A percentile compares a stretch with the other conserved stretches of the same genome.
Conservation (phyloP, 352 stramenopile genomes). For the Phytophthora chlamydospora region DNA sequence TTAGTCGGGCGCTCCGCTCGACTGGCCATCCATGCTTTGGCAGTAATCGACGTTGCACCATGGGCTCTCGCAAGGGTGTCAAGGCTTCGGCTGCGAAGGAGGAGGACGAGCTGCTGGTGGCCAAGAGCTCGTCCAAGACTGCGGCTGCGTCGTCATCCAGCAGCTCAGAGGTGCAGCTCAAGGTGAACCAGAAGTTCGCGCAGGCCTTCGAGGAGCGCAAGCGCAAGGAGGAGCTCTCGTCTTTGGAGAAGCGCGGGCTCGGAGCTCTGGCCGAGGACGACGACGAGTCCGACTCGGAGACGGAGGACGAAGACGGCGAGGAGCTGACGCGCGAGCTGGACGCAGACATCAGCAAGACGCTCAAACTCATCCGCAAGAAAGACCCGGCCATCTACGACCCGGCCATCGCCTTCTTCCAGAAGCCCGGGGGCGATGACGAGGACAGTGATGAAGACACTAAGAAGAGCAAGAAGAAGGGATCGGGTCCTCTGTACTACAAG, state of each 20-base stretch:
- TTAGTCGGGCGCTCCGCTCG: slow-evolving; percentile 5
- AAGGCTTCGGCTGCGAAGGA: slow-evolving; percentile 15
- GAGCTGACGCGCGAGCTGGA: slow-evolving; percentile 78
- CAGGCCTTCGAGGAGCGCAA: slow-evolving; percentile 76
- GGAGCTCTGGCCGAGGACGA: slow-evolving; percentile 47
- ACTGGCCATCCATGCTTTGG: slow-evolving; percentile 18
- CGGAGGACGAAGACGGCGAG: slow-evolving; percentile 86
- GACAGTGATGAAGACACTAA: slow-evolving; percentile 32
- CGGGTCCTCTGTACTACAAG: slow-evolving; percentile 89
- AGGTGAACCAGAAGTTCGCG: slow-evolving; percentile 83
- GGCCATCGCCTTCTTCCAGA: slow-evolving; percentile 90
- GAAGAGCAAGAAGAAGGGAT: slow-evolving; percentile 44
- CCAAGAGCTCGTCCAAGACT: slow-evolving; percentile 26
- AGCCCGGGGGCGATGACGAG: slow-evolving; percentile 32
- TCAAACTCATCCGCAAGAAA: slow-evolving; percentile 91
- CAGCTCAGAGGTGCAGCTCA: slow-evolving; percentile 49
- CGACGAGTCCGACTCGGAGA: slow-evolving; percentile 78
- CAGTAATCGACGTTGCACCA: slow-evolving; percentile 6
- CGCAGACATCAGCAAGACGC: slow-evolving; percentile 78
- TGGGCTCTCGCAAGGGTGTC: slow-evolving; percentile 32
- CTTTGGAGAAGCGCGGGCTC: slow-evolving; percentile 49
- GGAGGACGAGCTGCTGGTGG: slow-evolving; percentile 43
- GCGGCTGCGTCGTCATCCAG: slow-evolving; percentile 1
- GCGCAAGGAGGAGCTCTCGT: slow-evolving; percentile 80
- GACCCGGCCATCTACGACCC: slow-evolving; percentile 94